Base-by-base conservation (phyloP, 208 protist species). In the Tetramitus jugosus region DNA sequence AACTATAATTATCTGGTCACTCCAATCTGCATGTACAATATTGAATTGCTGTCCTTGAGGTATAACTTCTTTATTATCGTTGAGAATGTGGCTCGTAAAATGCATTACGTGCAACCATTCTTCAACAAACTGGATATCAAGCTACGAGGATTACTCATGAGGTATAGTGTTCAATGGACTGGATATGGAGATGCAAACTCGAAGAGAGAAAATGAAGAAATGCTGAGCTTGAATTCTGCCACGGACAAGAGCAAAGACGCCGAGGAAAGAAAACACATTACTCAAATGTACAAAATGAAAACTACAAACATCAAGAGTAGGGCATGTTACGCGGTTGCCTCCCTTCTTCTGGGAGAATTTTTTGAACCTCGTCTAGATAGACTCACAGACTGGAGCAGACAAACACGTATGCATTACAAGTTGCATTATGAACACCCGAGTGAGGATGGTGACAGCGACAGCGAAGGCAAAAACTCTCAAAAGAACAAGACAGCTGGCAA, bases 81-180 rank as follows among this genome's bases (percentile, higher is more conserved):
- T 23, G 42, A 49, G 3, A 74, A 74, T 13, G 26, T 53, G 33
- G 46, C 39, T 3, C 31, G 29, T 53, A 74, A 74, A 52, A 39
- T 74, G 3, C 37, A 53, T 37, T 53, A 53, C 53, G 33, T 39
- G 26, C 14, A n/a, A 13, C 42, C 67, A 56, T 17, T 17, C 10
- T 68, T 37, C n/a, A 68, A 29, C 39, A 68, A 31, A 6, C 42
- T 68, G n/a, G 67, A 74, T 23, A 53, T 26, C 0, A 53, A 33
- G 3, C 53, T 45, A 26, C 29, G 42, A 74, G 37, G 33, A 43
- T 39, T 53, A 26, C 23, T 74, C 0, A 39, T 74, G 0, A 14
- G 17, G n/a, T 74, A 40, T 74, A 42, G 33, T 1, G 53, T 74
- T 33, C 67, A 74, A 74, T 74, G 67, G 67, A 74, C 42, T n/a